phyloP scores from a whole-genome alignment of 768 basidiomycete genomes.

The Rhodotorula paludigena region DNA sequence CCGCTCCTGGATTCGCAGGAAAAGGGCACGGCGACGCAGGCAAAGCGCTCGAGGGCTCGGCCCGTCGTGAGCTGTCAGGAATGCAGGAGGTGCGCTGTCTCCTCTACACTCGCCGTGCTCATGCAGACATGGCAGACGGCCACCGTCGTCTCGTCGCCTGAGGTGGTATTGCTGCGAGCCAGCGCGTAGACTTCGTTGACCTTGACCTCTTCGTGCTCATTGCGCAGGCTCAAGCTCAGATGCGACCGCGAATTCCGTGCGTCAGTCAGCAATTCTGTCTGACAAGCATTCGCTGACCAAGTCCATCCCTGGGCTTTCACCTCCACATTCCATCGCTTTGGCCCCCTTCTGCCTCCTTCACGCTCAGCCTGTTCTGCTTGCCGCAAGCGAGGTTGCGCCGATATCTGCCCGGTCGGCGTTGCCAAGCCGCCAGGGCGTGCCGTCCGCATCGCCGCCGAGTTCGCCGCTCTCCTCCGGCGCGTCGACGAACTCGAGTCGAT shows the following conservation, averaged over 20 bases:
- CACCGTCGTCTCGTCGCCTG: too few relatives aligned
- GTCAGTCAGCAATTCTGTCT: neutral
- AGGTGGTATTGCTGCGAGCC: neutral
- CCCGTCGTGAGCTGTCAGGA: constrained; percentile 10
- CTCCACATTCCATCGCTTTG: neutral
- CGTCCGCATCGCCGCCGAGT: constrained; percentile 25
- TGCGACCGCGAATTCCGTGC: constrained; percentile 25
- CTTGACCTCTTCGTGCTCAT: neutral
- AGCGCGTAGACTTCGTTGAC: neutral
- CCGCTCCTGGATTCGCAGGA: neutral
- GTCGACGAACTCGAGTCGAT: constrained; percentile 13
- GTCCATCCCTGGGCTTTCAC: too few relatives aligned
- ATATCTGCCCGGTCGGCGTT: constrained; percentile 18
- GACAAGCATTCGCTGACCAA: too few relatives aligned
- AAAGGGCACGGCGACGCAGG: neutral
- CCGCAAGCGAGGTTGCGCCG: constrained; percentile 13
- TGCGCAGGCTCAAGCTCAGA: constrained; percentile 23
- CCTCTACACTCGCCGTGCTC: neutral
- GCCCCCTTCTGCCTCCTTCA: neutral
- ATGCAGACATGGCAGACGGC: neutral
- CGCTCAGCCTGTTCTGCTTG: constrained; percentile 5
- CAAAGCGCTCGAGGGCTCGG: neutral
- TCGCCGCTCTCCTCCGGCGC: constrained; percentile 11
- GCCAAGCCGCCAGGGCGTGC: constrained; percentile 22
- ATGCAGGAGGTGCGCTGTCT: constrained; percentile 7